Percentiles rank a stretch among this genome's conserved stretches.
phyloP scores from a whole-genome alignment of 129 eudicot species.

The Flaveria bidentis region DNA sequence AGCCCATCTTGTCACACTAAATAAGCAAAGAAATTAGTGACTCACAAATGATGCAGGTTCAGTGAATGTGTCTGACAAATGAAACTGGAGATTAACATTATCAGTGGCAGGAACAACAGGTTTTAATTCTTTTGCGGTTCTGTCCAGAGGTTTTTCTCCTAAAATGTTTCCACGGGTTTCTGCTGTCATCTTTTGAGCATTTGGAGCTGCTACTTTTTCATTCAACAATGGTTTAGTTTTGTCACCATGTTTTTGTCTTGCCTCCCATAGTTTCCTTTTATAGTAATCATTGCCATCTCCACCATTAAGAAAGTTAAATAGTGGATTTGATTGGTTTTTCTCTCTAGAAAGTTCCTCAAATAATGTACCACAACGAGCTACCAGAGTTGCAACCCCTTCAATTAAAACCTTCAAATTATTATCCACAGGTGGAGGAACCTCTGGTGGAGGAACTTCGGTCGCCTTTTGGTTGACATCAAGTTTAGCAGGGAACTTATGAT shows the following conservation, averaged over 20 bases:
- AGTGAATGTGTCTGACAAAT: slow-evolving; percentile 87
- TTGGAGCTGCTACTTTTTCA: slow-evolving; percentile 41
- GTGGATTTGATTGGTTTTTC: slow-evolving; percentile 84
- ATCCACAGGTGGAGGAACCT: slow-evolving; percentile 84
- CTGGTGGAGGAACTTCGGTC: slow-evolving; percentile 62
- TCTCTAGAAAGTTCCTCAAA: slow-evolving; percentile 93
- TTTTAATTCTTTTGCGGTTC: slow-evolving; percentile 50
- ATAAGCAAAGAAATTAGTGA: slow-evolving; percentile 24
- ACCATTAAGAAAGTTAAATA: slow-evolving; percentile 75
- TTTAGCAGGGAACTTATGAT: slow-evolving; percentile 65
- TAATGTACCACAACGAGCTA: slow-evolving; percentile 93
- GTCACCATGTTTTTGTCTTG: slow-evolving; percentile 60
- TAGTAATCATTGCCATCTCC: slow-evolving; percentile 88
- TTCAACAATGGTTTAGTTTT: slow-evolving; percentile 49
- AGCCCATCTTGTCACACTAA: not conserved
- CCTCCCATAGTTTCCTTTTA: slow-evolving; percentile 93
- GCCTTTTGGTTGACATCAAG: slow-evolving; percentile 40
- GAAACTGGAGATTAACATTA: slow-evolving; percentile 55
- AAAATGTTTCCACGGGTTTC: slow-evolving; percentile 84
- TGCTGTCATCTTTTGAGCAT: slow-evolving; percentile 73
- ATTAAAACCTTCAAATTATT: slow-evolving; percentile 65
- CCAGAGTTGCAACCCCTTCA: slow-evolving; percentile 91
- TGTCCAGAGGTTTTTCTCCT: slow-evolving; percentile 88
- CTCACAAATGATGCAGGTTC: slow-evolving; percentile 81
- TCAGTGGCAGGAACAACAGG: slow-evolving; percentile 44